Base-by-base conservation (phyloP, 2,329 filamentous ascomycete species). In the Aspergillus fumigatiaffinis region DNA sequence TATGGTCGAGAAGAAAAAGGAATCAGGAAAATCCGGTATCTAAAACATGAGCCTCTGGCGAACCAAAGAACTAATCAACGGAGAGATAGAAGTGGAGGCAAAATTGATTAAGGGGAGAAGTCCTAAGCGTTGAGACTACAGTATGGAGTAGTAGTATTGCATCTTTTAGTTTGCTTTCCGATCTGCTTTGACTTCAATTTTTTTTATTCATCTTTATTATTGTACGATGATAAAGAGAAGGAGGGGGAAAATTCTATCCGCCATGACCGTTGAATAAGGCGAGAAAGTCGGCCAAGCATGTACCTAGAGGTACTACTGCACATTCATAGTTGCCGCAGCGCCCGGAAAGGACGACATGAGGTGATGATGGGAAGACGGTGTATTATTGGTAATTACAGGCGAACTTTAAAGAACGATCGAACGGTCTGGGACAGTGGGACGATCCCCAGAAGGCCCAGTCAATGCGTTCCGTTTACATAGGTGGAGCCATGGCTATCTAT, bases 381-480 rank as follows among this genome's bases (percentile, higher is more conserved):
- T 58, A 63, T 58, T 62, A 60, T 55, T 50, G 58, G 57, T 60
- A 59, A 61, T 56, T 61, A 62, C 58, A 53, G 55, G 53, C 38
- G 50, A 64, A 65, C 63, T 61, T 65, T 62, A 65, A 63, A 60
- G 62, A 64, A 59, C 62, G 63, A 65, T 64, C 63, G 63, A 65
- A 65, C 63, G 62, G 63, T 64, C 63, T 65, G 56, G 63, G 63
- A 65, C 62, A 51, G 60, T 63, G 63, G 60, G 54, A 60, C 63
- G 60, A 65, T 64, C 57, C 62, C 56, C 57, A 54, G 50, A 42
- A 52, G 58, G 41, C 63, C 63, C 62, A 64, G 60, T 61, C 55
- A 62, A 50, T 53, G 54, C 55, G 60, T 56, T 56, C 54, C 60
- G 58, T 50, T 26, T 23, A 48, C 41, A 50, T 58, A 56, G 58